Evolutionary conservation across 2,329 filamentous ascomycete genomes (phyloP), one percentile per base, ranked within the genome.

Genomic region (Calonectria ilicicola): DNA sequence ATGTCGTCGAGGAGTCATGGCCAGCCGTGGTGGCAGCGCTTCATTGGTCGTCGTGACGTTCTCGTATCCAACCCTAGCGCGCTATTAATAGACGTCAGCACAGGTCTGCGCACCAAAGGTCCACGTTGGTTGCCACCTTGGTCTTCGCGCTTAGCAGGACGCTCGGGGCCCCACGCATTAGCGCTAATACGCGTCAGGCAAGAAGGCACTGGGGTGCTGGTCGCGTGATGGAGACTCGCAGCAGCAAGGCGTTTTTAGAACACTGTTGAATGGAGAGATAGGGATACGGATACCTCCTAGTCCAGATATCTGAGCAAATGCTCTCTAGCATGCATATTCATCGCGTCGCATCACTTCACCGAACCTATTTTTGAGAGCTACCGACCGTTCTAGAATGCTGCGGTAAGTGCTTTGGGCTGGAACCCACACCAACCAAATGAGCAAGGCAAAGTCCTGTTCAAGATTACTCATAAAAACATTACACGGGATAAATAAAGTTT

Each of bases 11-110:
- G 32, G 35, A 60, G 53, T 40, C 53, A 40, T 17, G 12, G 9
- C 10, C 38, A 1, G n/a, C 40, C 53, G 53, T 35, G 32, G 32
- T 42, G 21, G 38, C 53, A 40, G 6, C 19, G n/a, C 38, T 40
- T 60, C 32, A 60, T 40, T 60, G 53, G 53, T 9, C 5, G 38
- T 38, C 14, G 19, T 60, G 53, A 23, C 53, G 32, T 15, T 38
- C 53, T 60, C 53, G 53, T 60, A 60, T 60, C 53, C 53, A 60
- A 60, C 32, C 21, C 14, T 40, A 27, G 53, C 35, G 53, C 53
- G 32, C 53, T 60, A 60, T 60, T 60, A 40, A 40, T 60, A 60
- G 53, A 60, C n/a, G 19, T 19, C 35, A 40, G 53, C 53, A 14
- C 32, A 3, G 7, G 14, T 40, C 32, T 17, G 7, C 21, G 2